These are phyloP conservation scores for Penicillium roqueforti DNA, from an alignment of 495 filamentous ascomycete genomes.

Conservation along the genomic window DNA sequence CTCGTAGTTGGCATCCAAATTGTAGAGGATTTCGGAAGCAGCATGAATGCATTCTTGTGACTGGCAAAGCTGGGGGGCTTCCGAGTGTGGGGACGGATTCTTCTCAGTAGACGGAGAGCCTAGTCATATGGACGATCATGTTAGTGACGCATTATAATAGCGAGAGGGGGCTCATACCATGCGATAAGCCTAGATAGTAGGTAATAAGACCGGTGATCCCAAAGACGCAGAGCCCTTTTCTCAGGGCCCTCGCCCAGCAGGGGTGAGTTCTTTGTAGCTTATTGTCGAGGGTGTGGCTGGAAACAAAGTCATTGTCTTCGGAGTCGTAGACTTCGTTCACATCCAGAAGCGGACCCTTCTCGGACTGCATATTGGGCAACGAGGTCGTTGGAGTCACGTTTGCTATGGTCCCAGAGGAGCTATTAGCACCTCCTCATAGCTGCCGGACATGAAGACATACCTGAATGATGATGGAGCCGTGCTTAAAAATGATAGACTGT, in stretches of 20 bases:
- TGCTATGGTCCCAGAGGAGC: constrained; percentile 5
- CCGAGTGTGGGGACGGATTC: constrained; percentile 10
- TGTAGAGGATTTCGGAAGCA: constrained; percentile 62
- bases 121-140: neutral
- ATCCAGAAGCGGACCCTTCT: constrained; percentile 5
- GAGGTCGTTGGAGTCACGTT: constrained; percentile 4
- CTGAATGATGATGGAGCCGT: neutral
- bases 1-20: constrained; percentile 59
- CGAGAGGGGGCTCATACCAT: neutral
- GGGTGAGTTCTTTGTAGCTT: constrained; percentile 14
- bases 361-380: constrained; percentile 1
- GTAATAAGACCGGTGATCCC: constrained; percentile 12
- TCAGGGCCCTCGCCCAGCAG: constrained; percentile 1
- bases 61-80: constrained; percentile 40
- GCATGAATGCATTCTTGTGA: constrained; percentile 65
- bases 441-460: neutral
- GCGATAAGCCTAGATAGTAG: constrained; percentile 4
- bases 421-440: constrained; percentile 3
- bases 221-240: constrained; percentile 5
- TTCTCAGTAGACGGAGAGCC: constrained; percentile 1
- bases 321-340: neutral
- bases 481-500: neutral
- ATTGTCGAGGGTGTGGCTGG: neutral
- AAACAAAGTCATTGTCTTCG: constrained; percentile 9
- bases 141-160: neutral